Conservation (phyloP, 108 stramenopile genomes). For the Cylindrotheca fusiformis region DNA sequence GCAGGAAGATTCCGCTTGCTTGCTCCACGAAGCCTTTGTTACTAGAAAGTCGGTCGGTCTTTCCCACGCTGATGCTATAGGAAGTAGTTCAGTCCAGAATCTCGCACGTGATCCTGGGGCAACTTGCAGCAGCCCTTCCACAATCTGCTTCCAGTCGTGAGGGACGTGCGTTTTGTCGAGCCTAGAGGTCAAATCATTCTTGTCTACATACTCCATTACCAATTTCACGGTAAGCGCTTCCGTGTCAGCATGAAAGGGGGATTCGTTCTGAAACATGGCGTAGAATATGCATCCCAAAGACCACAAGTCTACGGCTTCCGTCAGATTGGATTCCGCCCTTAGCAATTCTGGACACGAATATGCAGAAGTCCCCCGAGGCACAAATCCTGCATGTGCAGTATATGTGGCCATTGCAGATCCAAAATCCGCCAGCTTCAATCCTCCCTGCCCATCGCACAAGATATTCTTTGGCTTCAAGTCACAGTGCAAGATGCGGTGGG, state of each 20-base stretch:
- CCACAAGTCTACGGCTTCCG: slow-evolving; percentile 33
- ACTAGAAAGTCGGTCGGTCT: too few species aligned
- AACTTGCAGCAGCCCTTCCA: too few species aligned
- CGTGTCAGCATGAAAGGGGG: slow-evolving; percentile 26
- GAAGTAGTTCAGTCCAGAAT: too few species aligned
- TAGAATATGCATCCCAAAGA: slow-evolving; percentile 31
- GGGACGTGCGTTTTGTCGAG: too few species aligned
- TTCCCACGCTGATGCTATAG: too few species aligned
- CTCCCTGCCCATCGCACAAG: slow-evolving; percentile 31
- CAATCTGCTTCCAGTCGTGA: too few species aligned
- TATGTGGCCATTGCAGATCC: slow-evolving; percentile 39
- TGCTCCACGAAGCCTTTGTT: too few species aligned
- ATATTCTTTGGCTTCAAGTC: slow-evolving; percentile 60
- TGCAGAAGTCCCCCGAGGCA: slow-evolving; percentile 19
- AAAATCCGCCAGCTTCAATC: slow-evolving; percentile 75
- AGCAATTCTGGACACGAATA: slow-evolving; percentile 33
- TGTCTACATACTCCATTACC: slow-evolving; percentile 2
- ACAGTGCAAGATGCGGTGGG: slow-evolving; percentile 37
- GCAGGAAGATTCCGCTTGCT: too few species aligned
- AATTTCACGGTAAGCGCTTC: slow-evolving; percentile 13
- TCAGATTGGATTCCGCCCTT: background rate
- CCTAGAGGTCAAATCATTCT: too few species aligned
- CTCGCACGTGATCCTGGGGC: too few species aligned
- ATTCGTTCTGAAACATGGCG: slow-evolving; percentile 12
- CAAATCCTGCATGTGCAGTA: background rate